These are phyloP conservation scores for Colletotrichum chlorophyti DNA, from an alignment of 2,329 filamentous ascomycete genomes.

Conservation along the genomic window DNA sequence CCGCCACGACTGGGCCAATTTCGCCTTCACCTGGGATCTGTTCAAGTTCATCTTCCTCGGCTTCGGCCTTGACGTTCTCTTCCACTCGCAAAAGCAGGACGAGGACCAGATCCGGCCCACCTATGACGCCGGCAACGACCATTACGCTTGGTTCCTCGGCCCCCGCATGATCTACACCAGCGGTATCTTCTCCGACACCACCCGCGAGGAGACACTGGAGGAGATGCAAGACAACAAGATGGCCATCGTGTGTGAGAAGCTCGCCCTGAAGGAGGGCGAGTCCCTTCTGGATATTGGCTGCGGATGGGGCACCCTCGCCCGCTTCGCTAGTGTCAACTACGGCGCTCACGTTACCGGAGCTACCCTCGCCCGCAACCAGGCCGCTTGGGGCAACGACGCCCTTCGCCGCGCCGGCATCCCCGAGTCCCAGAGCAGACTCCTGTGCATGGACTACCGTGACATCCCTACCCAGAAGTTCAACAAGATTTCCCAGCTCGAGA, in stretches of 20 bases:
- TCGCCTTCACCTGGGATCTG: constrained; percentile 84
- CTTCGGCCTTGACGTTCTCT: constrained; percentile 88
- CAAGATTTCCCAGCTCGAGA: constrained; percentile 97
- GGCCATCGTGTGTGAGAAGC: constrained; percentile 94
- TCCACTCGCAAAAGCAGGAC: constrained; percentile 93
- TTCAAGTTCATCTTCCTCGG: constrained; percentile 89
- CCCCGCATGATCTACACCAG: constrained; percentile 99
- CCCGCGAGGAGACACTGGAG: constrained; percentile 88
- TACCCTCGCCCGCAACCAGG: constrained; percentile 95
- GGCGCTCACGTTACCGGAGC: constrained; percentile 86
- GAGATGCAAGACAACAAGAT: constrained; percentile 98
- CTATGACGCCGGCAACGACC: constrained; percentile 97
- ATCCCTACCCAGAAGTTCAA: constrained; percentile 85
- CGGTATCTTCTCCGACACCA: constrained; percentile 88
- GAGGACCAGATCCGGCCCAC: constrained; percentile 98
- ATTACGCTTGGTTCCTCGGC: constrained; percentile 98
- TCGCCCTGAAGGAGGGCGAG: constrained; percentile 82
- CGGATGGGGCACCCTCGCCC: constrained; percentile 95
- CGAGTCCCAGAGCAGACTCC: constrained; percentile 87
- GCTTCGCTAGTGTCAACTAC: constrained; percentile 92
- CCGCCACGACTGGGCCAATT: constrained; percentile 96
- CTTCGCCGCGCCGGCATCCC: constrained; percentile 82
- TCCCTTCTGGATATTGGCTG: constrained; percentile 92
- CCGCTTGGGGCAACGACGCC: constrained; percentile 92
- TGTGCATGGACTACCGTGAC: constrained; percentile 98